Percentiles rank a stretch among this genome's conserved stretches.
These are phyloP conservation scores for Murraya koenigii DNA, from an alignment of 345 rosid genomes.

Conservation along the genomic window DNA sequence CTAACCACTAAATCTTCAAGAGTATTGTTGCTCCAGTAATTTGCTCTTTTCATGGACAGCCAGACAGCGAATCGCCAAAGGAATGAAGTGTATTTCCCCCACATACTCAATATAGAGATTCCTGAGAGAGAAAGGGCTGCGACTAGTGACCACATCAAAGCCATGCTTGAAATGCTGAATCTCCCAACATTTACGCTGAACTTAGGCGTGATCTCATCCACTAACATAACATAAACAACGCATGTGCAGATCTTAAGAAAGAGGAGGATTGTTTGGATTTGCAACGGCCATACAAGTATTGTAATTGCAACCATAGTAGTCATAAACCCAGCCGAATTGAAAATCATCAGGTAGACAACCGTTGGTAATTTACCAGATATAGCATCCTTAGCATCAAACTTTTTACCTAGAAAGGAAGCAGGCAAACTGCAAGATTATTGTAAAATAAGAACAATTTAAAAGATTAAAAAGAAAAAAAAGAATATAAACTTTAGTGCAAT, in stretches of 20 bases:
- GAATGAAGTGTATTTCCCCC: not conserved
- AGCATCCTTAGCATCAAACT: not conserved
- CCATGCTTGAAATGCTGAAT: not conserved
- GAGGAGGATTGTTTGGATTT: not conserved
- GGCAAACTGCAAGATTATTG: too few species aligned
- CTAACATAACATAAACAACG: not conserved
- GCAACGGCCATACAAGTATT: not conserved
- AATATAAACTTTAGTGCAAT: too few species aligned
- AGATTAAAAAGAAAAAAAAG: too few species aligned
- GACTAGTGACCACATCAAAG: not conserved
- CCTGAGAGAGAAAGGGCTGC: not conserved
- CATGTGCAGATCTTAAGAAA: not conserved
- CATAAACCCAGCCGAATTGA: slow-evolving; percentile 1
- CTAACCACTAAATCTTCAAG: not conserved
- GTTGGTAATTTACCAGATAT: not conserved
- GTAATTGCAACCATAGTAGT: not conserved
- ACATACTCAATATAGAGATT: not conserved
- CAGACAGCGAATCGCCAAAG: not conserved
- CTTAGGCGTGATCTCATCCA: not conserved
- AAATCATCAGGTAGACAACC: not conserved
- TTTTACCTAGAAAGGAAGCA: not conserved
- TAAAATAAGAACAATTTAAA: too few species aligned
- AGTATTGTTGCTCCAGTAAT: not conserved
- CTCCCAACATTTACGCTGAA: not conserved
- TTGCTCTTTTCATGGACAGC: not conserved